A percentile compares a stretch with the other conserved stretches of the same genome.
Evolutionary conservation across 1,139 yeast species (phyloP).

Genomic region (Taphrina communis): DNA sequence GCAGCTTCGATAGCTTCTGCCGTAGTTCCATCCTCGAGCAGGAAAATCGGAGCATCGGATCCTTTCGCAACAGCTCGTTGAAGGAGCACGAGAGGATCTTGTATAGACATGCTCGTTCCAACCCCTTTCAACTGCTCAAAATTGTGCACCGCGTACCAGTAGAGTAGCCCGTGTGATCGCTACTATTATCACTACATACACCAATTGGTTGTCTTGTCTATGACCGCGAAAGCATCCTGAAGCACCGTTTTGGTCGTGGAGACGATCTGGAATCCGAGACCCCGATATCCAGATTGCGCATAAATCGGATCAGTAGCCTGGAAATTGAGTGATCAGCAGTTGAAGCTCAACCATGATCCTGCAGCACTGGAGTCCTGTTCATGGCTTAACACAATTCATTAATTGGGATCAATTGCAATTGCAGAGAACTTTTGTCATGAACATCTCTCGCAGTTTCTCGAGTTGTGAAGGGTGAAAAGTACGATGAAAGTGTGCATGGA

Average conservation of each 20-base stretch:
- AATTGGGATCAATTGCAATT: no score
- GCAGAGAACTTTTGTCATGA: no score
- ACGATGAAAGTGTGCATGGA: no score
- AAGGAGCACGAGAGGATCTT: slow-evolving; percentile 14
- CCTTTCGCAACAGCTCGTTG: slow-evolving; percentile 2
- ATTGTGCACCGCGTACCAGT: no score
- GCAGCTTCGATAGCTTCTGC: slow-evolving; percentile 13
- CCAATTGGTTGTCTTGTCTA: background rate
- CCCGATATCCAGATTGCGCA: background rate
- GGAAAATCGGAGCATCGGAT: background rate
- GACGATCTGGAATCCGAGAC: background rate
- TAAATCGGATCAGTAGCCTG: background rate
- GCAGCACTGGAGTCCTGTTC: no score
- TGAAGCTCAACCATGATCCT: no score
- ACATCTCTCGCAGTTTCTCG: no score
- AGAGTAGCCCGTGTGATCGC: no score
- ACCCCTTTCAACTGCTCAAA: background rate
- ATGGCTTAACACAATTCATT: background rate
- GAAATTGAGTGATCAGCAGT: background rate
- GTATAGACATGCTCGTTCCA: background rate
- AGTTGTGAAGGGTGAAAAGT: no score
- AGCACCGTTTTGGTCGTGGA: background rate
- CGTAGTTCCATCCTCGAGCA: background rate
- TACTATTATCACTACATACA: no score
- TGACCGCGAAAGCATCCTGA: no score